Evolutionary conservation across 108 stramenopile genomes (phyloP), one percentile per base, ranked within the genome.

Genomic region (Fragilariopsis cylindrus): DNA sequence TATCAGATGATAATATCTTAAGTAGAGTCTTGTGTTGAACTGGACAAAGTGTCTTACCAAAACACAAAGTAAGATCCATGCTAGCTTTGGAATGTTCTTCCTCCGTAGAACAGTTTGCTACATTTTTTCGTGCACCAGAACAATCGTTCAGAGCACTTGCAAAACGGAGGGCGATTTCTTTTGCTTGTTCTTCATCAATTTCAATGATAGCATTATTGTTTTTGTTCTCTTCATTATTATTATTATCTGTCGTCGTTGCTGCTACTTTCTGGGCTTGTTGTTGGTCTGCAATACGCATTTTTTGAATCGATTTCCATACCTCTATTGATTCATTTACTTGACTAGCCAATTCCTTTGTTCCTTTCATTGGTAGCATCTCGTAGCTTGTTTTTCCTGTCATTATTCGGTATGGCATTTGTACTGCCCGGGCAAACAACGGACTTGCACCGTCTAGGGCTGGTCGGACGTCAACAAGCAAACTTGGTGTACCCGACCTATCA

Each of bases 391-490:
- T 48, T 21, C 65, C 73, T 5, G 66, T 77, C 50, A 56, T 54
- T 46, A 77, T 69, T 7, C 90, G 89, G 65, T 82, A 90, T 6
- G 97, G 97, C 96, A 98, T 98, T 6, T 50, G 56, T 4, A 95
- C 67, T 62, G 83, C 69, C 19, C 98, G 82, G 45, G 92, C 90
- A 62, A 86, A 68, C 4, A 96, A 9, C 11, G 84, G 81, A 7
- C 63, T 21, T 7, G 88, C 69, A 4, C 85, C 75, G 84, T 98
- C 98, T 52, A 96, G 49, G 1, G 99, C 99, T 1, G 99, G 99
- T 15, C 99, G 86, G 0, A 98, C 99, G 80, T 99, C 99, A 9
- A 99, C 93, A 64, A 90, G 71, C 54, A 99, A 85, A 46, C 88
- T 92, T 7, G 89, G 88, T 12, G 93, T 79, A 15, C 86, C 85